A percentile compares a stretch with the other conserved stretches of the same genome.
Conservation (phyloP, 1,139 yeast species). For the Hyphopichia pseudoburtonii region DNA sequence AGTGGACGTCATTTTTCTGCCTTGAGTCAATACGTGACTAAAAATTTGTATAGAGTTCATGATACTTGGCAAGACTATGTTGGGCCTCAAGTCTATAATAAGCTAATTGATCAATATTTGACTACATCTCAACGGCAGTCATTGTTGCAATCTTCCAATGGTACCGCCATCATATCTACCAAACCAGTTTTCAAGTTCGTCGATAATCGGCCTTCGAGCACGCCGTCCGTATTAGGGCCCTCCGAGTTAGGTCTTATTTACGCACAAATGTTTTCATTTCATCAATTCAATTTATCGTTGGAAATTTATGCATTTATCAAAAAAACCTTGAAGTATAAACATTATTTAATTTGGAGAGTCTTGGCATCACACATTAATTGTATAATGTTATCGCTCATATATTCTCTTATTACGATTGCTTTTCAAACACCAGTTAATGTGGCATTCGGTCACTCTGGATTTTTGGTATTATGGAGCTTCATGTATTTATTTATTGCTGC, state of each 20-base stretch:
- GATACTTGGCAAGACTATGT: constrained; percentile 19
- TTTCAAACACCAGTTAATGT: constrained; percentile 53
- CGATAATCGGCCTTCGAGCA: constrained; percentile 22
- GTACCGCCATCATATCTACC: constrained; percentile 11
- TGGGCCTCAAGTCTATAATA: constrained; percentile 22
- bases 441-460: constrained; percentile 61
- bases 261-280: constrained; percentile 34
- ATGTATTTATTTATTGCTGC: constrained; percentile 61
- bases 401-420: constrained; percentile 59
- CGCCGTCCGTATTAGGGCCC: constrained; percentile 30
- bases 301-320: constrained; percentile 24
- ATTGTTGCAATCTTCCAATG: background rate
- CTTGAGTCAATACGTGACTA: constrained; percentile 38
- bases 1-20: constrained; percentile 55
- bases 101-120: constrained; percentile 16
- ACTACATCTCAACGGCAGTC: constrained; percentile 12
- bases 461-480: constrained; percentile 63
- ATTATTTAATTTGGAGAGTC: constrained; percentile 51
- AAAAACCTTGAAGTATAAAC: constrained; percentile 36
- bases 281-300: constrained; percentile 28
- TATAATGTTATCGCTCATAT: constrained; percentile 53
- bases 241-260: constrained; percentile 35
- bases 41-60: constrained; percentile 34
- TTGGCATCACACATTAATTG: constrained; percentile 47
- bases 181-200: constrained; percentile 20